Conservation (phyloP, 495 filamentous ascomycete genomes). For the Tetracladium marchalianum region DNA sequence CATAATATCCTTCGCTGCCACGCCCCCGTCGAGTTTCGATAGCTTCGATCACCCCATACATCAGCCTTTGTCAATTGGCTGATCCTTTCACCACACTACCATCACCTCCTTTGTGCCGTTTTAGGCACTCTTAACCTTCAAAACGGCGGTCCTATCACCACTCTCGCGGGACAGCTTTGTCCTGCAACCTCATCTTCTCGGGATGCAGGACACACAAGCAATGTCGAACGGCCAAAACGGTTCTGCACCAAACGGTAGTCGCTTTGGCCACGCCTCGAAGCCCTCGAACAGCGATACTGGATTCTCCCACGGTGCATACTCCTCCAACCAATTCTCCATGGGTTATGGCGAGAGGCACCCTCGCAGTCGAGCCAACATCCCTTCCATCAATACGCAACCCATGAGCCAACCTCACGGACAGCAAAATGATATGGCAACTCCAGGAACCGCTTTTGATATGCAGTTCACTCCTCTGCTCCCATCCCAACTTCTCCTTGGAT, state of each 20-base stretch:
- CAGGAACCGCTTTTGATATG: slow-evolving; percentile 90
- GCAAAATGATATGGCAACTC: slow-evolving; percentile 68
- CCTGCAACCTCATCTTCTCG: slow-evolving; percentile 67
- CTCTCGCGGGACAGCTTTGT: slow-evolving; percentile 62
- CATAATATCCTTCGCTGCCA: neutral
- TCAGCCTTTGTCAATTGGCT: slow-evolving; percentile 1
- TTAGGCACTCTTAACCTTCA: slow-evolving; percentile 48
- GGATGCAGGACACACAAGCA: slow-evolving; percentile 77
- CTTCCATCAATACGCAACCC: slow-evolving; percentile 76
- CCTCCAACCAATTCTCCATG: slow-evolving; percentile 58
- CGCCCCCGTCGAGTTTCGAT: neutral
- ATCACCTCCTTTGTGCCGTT: slow-evolving; percentile 33
- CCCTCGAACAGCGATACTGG: slow-evolving; percentile 72
- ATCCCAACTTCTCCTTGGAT: slow-evolving; percentile 87
- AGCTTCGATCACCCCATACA: neutral
- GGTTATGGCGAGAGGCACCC: slow-evolving; percentile 74
- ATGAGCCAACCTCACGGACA: slow-evolving; percentile 29
- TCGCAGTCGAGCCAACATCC: slow-evolving; percentile 68
- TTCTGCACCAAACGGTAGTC: slow-evolving; percentile 43
- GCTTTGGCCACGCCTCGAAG: slow-evolving; percentile 59
- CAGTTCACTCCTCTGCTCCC: slow-evolving; percentile 94
- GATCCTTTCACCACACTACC: slow-evolving; percentile 2
- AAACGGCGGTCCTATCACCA: slow-evolving; percentile 61
- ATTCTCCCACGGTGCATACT: slow-evolving; percentile 85
- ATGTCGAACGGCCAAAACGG: slow-evolving; percentile 38